These are phyloP conservation scores for Plasmodium inui DNA, from an alignment of 169 alveolate genomes.

Conservation along the genomic window DNA sequence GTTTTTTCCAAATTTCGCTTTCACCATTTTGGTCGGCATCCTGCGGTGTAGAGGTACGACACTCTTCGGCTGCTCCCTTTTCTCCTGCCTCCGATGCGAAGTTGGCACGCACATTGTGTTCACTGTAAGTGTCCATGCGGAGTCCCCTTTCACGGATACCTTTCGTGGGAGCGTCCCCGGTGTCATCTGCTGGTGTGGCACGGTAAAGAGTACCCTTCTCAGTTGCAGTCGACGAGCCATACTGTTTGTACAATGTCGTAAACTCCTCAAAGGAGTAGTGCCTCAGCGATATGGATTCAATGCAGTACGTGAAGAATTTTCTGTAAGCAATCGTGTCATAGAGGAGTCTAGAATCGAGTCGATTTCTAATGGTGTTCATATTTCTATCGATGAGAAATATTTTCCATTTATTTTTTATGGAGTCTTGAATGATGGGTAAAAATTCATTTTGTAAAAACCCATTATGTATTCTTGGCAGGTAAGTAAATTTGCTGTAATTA, in stretches of 20 bases:
- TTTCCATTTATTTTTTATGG: slow-evolving; percentile 28
- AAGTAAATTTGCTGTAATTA: slow-evolving; percentile 32
- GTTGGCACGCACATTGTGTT: background rate
- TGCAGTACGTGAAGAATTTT: slow-evolving; percentile 56
- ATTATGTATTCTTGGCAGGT: slow-evolving; percentile 71
- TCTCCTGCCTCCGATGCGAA: background rate
- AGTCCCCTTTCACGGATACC: background rate
- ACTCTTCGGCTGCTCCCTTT: background rate
- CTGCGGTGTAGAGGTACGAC: background rate
- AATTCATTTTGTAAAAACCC: slow-evolving; percentile 63
- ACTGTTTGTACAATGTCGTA: slow-evolving; percentile 14
- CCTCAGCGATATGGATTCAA: slow-evolving; percentile 47
- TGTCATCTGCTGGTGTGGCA: background rate
- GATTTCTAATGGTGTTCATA: slow-evolving; percentile 41
- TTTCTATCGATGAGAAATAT: slow-evolving; percentile 41
- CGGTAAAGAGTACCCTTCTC: background rate
- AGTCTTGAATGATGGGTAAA: slow-evolving; percentile 32
- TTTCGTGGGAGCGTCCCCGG: background rate
- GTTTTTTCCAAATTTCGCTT: slow-evolving; percentile 20
- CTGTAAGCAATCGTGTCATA: slow-evolving; percentile 63
- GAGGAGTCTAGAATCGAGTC: slow-evolving; percentile 51
- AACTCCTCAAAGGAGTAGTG: slow-evolving; percentile 29
- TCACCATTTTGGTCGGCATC: background rate
- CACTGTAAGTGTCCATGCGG: background rate
- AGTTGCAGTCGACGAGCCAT: background rate